These are phyloP conservation scores for Colletotrichum aenigma DNA, from an alignment of 2,329 filamentous ascomycete species.

Conservation along the genomic window DNA sequence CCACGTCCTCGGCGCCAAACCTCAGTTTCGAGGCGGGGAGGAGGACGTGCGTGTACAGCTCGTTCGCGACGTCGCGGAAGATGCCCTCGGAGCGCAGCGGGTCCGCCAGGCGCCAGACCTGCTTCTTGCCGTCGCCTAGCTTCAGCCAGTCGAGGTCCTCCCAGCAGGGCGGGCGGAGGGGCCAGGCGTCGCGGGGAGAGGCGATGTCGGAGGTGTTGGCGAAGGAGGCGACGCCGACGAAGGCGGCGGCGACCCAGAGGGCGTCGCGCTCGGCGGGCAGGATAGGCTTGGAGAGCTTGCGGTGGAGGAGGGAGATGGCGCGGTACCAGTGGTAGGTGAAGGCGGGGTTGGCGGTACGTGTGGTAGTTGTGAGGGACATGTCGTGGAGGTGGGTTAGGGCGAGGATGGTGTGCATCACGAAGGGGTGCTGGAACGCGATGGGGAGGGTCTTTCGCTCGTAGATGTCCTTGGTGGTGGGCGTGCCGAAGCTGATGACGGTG, in stretches of 20 bases:
- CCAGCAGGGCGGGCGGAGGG: constrained; percentile 46
- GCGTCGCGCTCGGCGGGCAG: constrained; percentile 46
- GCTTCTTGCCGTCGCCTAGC: constrained; percentile 59
- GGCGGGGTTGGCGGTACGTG: constrained; percentile 27
- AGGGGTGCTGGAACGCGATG: constrained; percentile 51
- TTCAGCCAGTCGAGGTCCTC: constrained; percentile 63
- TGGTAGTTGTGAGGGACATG: constrained; percentile 35
- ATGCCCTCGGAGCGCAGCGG: constrained; percentile 51
- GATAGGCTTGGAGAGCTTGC: constrained; percentile 39
- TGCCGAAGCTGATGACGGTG: constrained; percentile 45
- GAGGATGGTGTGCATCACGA: constrained; percentile 59
- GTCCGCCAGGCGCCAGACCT: constrained; percentile 56
- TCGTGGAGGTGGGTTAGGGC: constrained; percentile 59
- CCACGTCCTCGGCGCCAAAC: constrained; percentile 24
- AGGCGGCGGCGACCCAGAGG: constrained; percentile 49
- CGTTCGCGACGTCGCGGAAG: constrained; percentile 38
- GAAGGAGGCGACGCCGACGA: constrained; percentile 51
- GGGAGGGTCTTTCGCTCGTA: constrained; percentile 39
- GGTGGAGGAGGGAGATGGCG: constrained; percentile 51
- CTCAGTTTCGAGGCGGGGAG: background rate
- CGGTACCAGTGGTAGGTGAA: constrained; percentile 53
- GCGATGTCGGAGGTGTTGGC: constrained; percentile 43
- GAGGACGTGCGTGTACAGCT: background rate
- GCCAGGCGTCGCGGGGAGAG: constrained; percentile 56
- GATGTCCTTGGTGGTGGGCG: constrained; percentile 28